These are phyloP conservation scores for Suillus cothurnatus DNA, from an alignment of 768 basidiomycete genomes.

Conservation along the genomic window DNA sequence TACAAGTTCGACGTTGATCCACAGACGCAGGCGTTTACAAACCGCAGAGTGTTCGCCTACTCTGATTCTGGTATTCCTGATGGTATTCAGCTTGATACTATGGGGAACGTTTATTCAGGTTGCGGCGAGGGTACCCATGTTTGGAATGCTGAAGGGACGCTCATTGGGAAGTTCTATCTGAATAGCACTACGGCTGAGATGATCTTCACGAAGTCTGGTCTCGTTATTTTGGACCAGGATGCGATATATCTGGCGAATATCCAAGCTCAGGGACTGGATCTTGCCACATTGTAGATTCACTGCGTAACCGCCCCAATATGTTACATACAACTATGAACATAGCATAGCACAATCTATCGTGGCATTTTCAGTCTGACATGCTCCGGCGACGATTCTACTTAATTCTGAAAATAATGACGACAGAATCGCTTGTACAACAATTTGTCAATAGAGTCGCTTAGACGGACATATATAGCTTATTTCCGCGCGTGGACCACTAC, in stretches of 20 bases:
- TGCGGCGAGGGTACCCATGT: constrained; percentile 74
- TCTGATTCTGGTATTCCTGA: constrained; percentile 67
- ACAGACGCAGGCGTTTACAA: constrained; percentile 51
- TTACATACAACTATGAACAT: constrained; percentile 4
- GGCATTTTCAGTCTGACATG: background rate
- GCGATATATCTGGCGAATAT: constrained; percentile 41
- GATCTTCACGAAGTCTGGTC: constrained; percentile 42
- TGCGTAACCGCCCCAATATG: constrained; percentile 16
- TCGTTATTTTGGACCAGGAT: constrained; percentile 44
- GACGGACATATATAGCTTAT: too few species aligned
- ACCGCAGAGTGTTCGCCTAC: constrained; percentile 70
- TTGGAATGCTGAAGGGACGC: constrained; percentile 53
- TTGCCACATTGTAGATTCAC: constrained; percentile 13
- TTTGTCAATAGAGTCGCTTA: too few species aligned
- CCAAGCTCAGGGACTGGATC: constrained; percentile 31
- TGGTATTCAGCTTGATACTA: constrained; percentile 63
- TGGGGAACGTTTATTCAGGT: constrained; percentile 68
- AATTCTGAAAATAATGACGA: too few species aligned
- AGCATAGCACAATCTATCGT: background rate
- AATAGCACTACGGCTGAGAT: constrained; percentile 37
- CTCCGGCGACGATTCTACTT: too few species aligned
- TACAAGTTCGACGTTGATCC: constrained; percentile 72
- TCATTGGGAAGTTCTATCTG: constrained; percentile 69
- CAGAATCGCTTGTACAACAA: too few species aligned
- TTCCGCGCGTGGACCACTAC: too few species aligned